Conservation (phyloP, 2,329 filamentous ascomycete species). For the Biscogniauxia sp. region DNA sequence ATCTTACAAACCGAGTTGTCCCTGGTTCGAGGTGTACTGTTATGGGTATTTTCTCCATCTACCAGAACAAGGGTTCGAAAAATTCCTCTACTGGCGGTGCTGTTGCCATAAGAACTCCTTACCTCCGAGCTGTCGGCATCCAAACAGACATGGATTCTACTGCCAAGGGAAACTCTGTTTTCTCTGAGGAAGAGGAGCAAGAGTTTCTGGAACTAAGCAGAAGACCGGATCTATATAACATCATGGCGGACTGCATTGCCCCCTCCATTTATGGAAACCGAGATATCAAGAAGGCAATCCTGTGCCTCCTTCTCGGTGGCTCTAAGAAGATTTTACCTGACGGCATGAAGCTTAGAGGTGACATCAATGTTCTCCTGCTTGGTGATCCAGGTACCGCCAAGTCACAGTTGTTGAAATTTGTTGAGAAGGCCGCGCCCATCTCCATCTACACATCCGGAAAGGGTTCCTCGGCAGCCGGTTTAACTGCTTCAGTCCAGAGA, state of each 20-base stretch:
- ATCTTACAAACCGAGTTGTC: conserved; percentile 92
- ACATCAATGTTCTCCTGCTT: conserved; percentile 95
- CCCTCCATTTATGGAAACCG: conserved; percentile 95
- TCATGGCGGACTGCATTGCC: conserved; percentile 89
- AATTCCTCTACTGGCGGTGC: conserved; percentile 71
- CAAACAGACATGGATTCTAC: conserved; percentile 88
- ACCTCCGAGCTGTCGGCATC: conserved; percentile 88
- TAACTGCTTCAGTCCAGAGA: conserved; percentile 94
- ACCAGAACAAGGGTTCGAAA: conserved; percentile 86
- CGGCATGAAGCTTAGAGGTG: conserved; percentile 94
- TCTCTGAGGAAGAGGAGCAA: conserved; percentile 94
- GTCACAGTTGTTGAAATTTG: conserved; percentile 94
- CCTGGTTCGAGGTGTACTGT: conserved; percentile 92
- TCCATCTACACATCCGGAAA: conserved; percentile 99
- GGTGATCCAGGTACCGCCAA: conserved; percentile 98
- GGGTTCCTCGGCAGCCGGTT: conserved; percentile 93
- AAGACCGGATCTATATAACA: conserved; percentile 84
- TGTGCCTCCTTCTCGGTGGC: conserved; percentile 88
- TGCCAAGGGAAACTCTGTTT: conserved; percentile 77
- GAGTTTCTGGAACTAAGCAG: conserved; percentile 91
- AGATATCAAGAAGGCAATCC: conserved; percentile 96
- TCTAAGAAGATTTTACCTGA: conserved; percentile 98
- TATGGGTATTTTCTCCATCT: conserved; percentile 97
- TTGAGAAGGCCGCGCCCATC: conserved; percentile 93
- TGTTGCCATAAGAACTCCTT: conserved; percentile 93